Evolutionary conservation across 139 green algal genomes (phyloP), one percentile per base, ranked within the genome.

Genomic region (Monoraphidium neglectum): DNA sequence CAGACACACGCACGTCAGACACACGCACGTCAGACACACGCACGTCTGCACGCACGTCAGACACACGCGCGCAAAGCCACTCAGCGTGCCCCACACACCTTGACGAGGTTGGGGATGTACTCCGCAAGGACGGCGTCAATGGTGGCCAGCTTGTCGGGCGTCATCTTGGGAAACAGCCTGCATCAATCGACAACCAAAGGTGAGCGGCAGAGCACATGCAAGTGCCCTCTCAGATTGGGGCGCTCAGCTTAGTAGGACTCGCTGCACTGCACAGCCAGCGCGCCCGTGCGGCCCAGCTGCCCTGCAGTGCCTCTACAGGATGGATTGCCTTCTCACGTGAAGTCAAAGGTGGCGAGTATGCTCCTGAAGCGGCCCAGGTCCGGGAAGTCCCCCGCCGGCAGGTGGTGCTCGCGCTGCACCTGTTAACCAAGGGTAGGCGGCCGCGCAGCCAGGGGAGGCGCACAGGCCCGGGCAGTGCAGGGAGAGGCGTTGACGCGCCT

Each of bases 381-480:
- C 6, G 95, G 95, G 75, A 99, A 98, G 86, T 99, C 95, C 13
- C 95, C 94, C 33, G 78, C 46, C 36, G 89, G 87, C 49, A 99
- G 85, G 82, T 97, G 93, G 81, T 98, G 77, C 85, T 98, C 95
- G 5, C 87, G 82, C 83, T 96, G 91, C 16, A 99, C 91, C 79
- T 97, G 87, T 37, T n/a, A n/a, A 64, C n/a, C 21, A 35, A 28
- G 16, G 21, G 49, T 21, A 57, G 56, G n/a, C 32, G 61, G 12
- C 5, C 3, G 3, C 12, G 28, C 40, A 36, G 33, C 28, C 4
- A 24, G 12, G 24, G 67, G n/a, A 68, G 70, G n/a, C n/a, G n/a
- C n/a, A n/a, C n/a, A n/a, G n/a, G n/a, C n/a, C n/a, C n/a, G n/a
- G n/a, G n/a, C n/a, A n/a, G n/a, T n/a, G n/a, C n/a, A n/a, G n/a